Evolutionary conservation across 2,329 filamentous ascomycete genomes (phyloP), one percentile per base, ranked within the genome.

Genomic region (Amauroascus niger): DNA sequence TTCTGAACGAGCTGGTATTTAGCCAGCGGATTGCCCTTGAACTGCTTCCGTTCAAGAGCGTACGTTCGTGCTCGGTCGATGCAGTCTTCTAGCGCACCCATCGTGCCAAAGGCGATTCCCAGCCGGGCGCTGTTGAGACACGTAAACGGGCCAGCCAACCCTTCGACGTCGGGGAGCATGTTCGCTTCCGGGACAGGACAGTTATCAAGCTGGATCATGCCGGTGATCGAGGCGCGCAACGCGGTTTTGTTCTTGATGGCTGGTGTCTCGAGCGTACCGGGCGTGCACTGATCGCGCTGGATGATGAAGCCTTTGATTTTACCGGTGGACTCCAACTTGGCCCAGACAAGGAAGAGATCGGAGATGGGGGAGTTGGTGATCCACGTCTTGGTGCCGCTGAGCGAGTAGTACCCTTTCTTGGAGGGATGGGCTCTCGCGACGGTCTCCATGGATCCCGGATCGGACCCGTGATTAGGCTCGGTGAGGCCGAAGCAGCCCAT

Each of bases 1-100:
- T 96, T 96, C 77, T 98, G 93, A 50, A 98, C 80, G 13, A 98
- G 82, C 74, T 98, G 93, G 67, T 98, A 98, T 69, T 87, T 94
- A 39, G 91, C 93, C 51, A 98, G 78, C 0, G 91, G 90, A 70
- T 97, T 97, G 48, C 83, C 83, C 75, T 94, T 95, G 80, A 98
- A 98, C 70, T 98, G 93, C 73, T 86, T 91, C 59, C 93, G 79
- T 70, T 96, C 90, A 49, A 98, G 74, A n/a, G 90, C 82, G 67
- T 98, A 98, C 11, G 83, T 82, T 58, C 91, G 79, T 2, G 93
- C 82, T 49, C 90, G 81, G 16, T 78, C 75, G 58, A 98, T 82
- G 67, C 87, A 93, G 70, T 98, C 93, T 71, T 98, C 93, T 30
- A 98, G 75, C 1, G 93, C 91, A 57, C 93, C 93, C 69, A 96